Percentiles rank a stretch among this genome's conserved stretches.
Evolutionary conservation across 345 rosid genomes (phyloP).

Genomic region (Eucalyptus regnans): DNA sequence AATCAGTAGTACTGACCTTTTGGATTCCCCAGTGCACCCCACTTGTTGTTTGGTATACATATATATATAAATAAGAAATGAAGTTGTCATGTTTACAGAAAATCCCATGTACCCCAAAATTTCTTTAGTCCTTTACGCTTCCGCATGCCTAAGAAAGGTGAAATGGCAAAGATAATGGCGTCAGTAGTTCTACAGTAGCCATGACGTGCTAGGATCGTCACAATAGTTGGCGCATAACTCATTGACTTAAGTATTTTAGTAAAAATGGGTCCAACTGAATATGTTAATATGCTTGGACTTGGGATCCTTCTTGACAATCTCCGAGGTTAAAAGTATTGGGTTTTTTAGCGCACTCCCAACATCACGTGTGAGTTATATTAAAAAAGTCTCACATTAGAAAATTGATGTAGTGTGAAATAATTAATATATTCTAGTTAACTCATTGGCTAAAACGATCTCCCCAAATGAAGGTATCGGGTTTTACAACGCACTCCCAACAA

Average conservation of each 20-base stretch:
- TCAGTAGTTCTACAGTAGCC: accelerated
- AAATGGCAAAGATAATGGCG: accelerated
- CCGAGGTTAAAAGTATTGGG: accelerated
- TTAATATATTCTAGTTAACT: no score
- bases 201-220: accelerated
- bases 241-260: accelerated
- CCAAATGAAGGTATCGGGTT: neutral
- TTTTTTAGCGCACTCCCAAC: no score
- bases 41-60: no score
- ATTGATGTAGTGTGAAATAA: accelerated
- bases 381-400: no score
- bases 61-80: no score
- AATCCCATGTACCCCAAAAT: accelerated
- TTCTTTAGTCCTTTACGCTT: no score
- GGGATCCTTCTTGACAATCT: accelerated
- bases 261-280: accelerated
- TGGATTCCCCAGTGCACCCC: accelerated
- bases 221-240: no score
- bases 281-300: no score
- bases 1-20: no score
- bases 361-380: no score
- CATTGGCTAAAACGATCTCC: neutral
- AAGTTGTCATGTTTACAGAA: accelerated
- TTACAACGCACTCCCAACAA: accelerated
- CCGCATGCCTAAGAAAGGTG: no score